These are phyloP conservation scores for Fusarium phyllophilum DNA, from an alignment of 2,329 filamentous ascomycete genomes.

Conservation along the genomic window DNA sequence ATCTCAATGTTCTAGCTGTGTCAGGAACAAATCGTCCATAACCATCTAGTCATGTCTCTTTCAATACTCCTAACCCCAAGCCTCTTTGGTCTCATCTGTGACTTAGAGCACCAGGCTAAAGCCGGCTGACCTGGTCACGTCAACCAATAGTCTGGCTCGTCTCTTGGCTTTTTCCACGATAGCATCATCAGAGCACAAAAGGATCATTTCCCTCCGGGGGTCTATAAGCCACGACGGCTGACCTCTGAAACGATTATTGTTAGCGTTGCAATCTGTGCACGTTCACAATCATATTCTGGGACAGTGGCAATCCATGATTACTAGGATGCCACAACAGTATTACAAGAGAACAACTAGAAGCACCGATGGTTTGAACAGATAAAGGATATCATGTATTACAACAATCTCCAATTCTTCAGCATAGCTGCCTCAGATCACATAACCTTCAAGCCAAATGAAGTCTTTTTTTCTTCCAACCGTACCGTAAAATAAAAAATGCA, in stretches of 20 bases:
- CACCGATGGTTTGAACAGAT: constrained; percentile 7
- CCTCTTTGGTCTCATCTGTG: constrained; percentile 2
- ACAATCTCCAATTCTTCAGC: constrained; percentile 9
- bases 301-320: background rate
- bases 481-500: constrained; percentile 31
- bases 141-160: constrained; percentile 19
- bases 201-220: constrained; percentile 15
- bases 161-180: background rate
- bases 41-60: constrained; percentile 1
- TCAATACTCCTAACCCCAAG: constrained; percentile 1
- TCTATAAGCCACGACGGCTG: background rate
- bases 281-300: background rate
- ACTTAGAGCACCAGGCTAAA: constrained; percentile 10
- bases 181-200: constrained; percentile 19
- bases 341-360: background rate
- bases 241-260: background rate
- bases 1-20: constrained; percentile 16
- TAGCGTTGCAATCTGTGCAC: background rate
- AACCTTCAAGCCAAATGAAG: constrained; percentile 24
- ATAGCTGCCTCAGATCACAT: constrained; percentile 17
- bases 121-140: constrained; percentile 34
- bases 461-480: constrained; percentile 41
- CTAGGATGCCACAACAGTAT: background rate
- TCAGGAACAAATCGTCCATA: constrained; percentile 17
- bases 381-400: constrained; percentile 37